Percentiles rank a stretch among this genome's conserved stretches.
phyloP scores from a whole-genome alignment of 1,139 yeast species.

The Candida labiduridarum region DNA sequence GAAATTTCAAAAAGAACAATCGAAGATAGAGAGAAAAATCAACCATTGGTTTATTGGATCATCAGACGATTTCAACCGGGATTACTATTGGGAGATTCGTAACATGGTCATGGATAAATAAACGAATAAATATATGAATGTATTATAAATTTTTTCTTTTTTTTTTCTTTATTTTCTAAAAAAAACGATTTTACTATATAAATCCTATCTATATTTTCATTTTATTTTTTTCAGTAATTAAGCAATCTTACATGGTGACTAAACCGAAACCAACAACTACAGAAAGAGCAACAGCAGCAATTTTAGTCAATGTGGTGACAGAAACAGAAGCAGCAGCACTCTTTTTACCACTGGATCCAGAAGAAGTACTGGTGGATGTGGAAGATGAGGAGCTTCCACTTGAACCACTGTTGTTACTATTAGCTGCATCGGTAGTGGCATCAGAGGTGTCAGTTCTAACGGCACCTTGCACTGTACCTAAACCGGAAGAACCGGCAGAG shows the following conservation, averaged over 20 bases:
- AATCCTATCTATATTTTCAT: background rate
- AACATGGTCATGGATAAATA: slow-evolving; percentile 50
- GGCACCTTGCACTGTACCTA: slow-evolving; percentile 38
- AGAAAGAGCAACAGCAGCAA: slow-evolving; percentile 25
- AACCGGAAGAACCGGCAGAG: slow-evolving; percentile 44
- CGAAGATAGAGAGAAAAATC: slow-evolving; percentile 49
- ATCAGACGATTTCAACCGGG: slow-evolving; percentile 32
- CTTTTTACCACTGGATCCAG: slow-evolving; percentile 13
- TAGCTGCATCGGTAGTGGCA: slow-evolving; percentile 33
- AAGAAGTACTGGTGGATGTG: slow-evolving; percentile 16
- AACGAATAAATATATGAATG: background rate
- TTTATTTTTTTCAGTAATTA: background rate
- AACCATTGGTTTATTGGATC: slow-evolving; percentile 51
- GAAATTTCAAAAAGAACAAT: slow-evolving; percentile 53
- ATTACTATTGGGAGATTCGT: slow-evolving; percentile 56
- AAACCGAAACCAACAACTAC: slow-evolving; percentile 24
- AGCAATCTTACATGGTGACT: slow-evolving; percentile 18
- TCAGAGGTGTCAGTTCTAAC: slow-evolving; percentile 30
- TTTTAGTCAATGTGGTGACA: slow-evolving; percentile 14
- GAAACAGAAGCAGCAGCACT: slow-evolving; percentile 19
- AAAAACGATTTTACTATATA: too few species aligned
- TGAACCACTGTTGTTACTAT: slow-evolving; percentile 19
- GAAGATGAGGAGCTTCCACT: slow-evolving; percentile 23
- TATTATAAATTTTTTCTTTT: background rate
- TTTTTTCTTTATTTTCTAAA: background rate